phyloP scores from a whole-genome alignment of 2,329 filamentous ascomycete species.

The Neonectria hederae region DNA sequence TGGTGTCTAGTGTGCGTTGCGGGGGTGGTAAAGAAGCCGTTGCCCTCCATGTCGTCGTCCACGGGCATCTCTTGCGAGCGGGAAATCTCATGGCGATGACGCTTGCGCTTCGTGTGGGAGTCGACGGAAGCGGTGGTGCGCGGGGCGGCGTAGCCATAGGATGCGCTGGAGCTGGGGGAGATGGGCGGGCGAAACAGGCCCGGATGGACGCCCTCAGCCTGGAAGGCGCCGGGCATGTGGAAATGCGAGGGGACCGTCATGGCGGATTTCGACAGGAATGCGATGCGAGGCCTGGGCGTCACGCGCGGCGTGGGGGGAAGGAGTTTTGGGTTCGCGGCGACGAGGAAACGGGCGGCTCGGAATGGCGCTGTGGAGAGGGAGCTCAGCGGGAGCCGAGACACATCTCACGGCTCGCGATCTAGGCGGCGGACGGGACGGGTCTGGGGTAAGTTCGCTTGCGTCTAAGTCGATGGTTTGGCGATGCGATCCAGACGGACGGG shows the following conservation, averaged over 20 bases:
- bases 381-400: conserved; percentile 42
- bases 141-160: conserved; percentile 47
- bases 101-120: conserved; percentile 57
- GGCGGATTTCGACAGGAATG: conserved; percentile 18
- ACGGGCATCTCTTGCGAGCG: conserved; percentile 37
- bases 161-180: conserved; percentile 53
- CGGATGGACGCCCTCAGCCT: conserved; percentile 52
- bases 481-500: conserved; percentile 1
- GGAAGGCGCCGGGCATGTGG: conserved; percentile 50
- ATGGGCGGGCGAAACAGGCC: conserved; percentile 59
- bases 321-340: conserved; percentile 5
- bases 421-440: background rate
- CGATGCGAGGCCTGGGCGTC: conserved; percentile 8
- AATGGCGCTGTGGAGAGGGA: conserved; percentile 27
- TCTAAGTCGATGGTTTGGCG: background rate
- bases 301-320: conserved; percentile 2
- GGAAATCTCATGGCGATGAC: conserved; percentile 46
- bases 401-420: conserved; percentile 32
- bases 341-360: conserved; percentile 11
- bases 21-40: conserved; percentile 37
- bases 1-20: conserved; percentile 26
- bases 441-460: background rate
- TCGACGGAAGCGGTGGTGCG: conserved; percentile 34
- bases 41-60: conserved; percentile 32
- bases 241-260: conserved; percentile 46